A percentile compares a stretch with the other conserved stretches of the same genome.
These are phyloP conservation scores for Acephala macrosclerotiorum DNA, from an alignment of 2,329 filamentous ascomycete genomes.

Conservation along the genomic window DNA sequence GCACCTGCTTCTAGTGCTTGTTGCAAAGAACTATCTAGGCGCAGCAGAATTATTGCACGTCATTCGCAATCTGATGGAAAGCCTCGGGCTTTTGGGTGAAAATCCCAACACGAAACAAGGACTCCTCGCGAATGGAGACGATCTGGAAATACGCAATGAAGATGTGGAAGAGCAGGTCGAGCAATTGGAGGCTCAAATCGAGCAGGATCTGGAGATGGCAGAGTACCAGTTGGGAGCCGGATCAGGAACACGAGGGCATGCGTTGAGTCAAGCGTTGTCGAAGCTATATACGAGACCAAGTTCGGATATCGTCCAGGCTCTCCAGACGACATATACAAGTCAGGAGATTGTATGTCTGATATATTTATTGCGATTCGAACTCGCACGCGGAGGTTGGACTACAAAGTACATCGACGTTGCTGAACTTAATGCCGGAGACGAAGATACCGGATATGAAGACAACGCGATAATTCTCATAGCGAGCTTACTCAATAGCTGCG, in stretches of 20 bases:
- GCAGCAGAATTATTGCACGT: slow-evolving; percentile 71
- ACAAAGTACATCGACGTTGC: slow-evolving; percentile 71
- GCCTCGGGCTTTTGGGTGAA: slow-evolving; percentile 62
- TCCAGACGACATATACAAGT: slow-evolving; percentile 69
- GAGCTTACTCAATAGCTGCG: slow-evolving; percentile 73
- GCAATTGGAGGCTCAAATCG: slow-evolving; percentile 64
- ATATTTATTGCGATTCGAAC: slow-evolving; percentile 74
- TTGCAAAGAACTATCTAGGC: slow-evolving; percentile 70
- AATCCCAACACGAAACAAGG: slow-evolving; percentile 33
- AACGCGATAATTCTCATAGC: slow-evolving; percentile 75
- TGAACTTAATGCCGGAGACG: slow-evolving; percentile 54
- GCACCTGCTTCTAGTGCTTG: slow-evolving; percentile 69
- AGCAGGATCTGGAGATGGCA: slow-evolving; percentile 72
- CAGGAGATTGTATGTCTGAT: slow-evolving; percentile 77
- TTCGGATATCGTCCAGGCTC: slow-evolving; percentile 64
- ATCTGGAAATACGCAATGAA: slow-evolving; percentile 24
- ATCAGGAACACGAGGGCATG: slow-evolving; percentile 66
- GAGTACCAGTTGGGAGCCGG: slow-evolving; percentile 72
- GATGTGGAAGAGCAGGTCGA: slow-evolving; percentile 49
- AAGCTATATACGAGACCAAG: slow-evolving; percentile 73
- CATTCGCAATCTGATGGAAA: slow-evolving; percentile 72
- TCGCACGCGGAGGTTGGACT: slow-evolving; percentile 80
- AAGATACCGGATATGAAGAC: slow-evolving; percentile 63
- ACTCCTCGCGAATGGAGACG: slow-evolving; percentile 39
- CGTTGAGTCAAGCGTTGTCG: slow-evolving; percentile 72